Evolutionary conservation across 306 rosid species (phyloP).

Genomic region (Glycine soja): DNA sequence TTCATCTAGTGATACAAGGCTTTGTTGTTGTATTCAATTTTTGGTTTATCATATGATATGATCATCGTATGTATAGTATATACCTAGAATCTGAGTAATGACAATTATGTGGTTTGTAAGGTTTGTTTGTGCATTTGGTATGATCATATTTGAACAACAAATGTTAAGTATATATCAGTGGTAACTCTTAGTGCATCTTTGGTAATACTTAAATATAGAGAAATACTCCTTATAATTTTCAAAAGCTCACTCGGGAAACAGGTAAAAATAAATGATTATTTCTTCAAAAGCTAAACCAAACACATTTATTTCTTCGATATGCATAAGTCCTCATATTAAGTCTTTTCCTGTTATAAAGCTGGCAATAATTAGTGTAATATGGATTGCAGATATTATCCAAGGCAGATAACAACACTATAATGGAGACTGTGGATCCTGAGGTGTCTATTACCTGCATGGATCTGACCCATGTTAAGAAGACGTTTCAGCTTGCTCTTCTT

Average conservation of each 20-base stretch:
- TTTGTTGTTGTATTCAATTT: background rate
- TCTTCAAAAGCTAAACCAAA: too few relatives aligned
- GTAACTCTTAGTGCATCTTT: background rate
- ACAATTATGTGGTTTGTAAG: too few relatives aligned
- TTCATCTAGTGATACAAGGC: background rate
- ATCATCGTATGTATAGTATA: background rate
- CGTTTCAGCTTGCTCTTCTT: slow-evolving; percentile 34
- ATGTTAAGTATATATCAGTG: background rate
- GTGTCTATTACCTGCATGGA: slow-evolving; percentile 22
- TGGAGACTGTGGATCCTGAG: slow-evolving; percentile 34
- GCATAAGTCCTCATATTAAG: background rate
- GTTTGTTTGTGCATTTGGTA: background rate
- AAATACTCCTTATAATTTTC: too few relatives aligned
- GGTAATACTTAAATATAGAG: background rate
- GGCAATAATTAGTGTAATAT: background rate
- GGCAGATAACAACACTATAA: slow-evolving; percentile 32
- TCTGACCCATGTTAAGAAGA: slow-evolving; percentile 6
- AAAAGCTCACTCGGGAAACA: too few relatives aligned
- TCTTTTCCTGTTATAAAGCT: background rate
- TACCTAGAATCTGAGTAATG: background rate
- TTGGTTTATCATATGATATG: background rate
- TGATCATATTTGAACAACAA: background rate
- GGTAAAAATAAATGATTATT: too few relatives aligned
- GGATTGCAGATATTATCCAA: slow-evolving; percentile 26
- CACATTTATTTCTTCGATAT: too few relatives aligned